Base-by-base conservation (phyloP, 2,329 filamentous ascomycete genomes). In the Colletotrichum eremochloae region DNA sequence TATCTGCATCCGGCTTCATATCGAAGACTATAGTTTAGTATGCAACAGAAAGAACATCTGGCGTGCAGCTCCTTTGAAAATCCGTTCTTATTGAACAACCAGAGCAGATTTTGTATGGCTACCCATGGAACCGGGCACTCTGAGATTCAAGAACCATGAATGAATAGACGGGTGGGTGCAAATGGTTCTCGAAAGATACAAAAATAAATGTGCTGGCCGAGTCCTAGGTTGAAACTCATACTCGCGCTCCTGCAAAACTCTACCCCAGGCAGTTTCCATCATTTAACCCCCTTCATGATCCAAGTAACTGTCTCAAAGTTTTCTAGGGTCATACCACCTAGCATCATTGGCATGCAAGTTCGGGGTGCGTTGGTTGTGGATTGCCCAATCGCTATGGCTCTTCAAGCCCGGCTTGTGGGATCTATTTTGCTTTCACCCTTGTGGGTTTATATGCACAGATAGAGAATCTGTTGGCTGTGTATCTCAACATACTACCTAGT, bases 1-100 rank as follows among this genome's bases (percentile, higher is more conserved):
- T 63, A 5, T 67, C 50, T 11, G 63, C 18, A 29, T 66, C 56
- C 5, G 24, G 31, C 42, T 63, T 56, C 68, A 71, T 71, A 7
- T 56, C 24, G 15, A 7, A 5, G n/a, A 1, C 11, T 24, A 44
- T 15, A 48, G 24, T n/a, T 18, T 29, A 20, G 33, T 33, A 14
- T 36, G 46, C 3, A 33, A 18, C 46, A 33, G 40, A 24, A 6
- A 69, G 11, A 38, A n/a, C n/a, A n/a, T n/a, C n/a, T n/a, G n/a
- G n/a, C 8, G 36, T 9, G 36, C 53, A 20, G 15, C 42, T 5
- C 24, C 29, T 44, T 29, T 18, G 9, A 0, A 20, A 12, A 60
- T 15, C 12, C 31, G 24, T 33, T 20, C 15, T 36, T 14, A 20
- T 31, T 15, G 29, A 42, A 46, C 29, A 29, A 24, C 3, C 1